Conservation (phyloP, 2,329 filamentous ascomycete species). For the Orbilia brochopaga region DNA sequence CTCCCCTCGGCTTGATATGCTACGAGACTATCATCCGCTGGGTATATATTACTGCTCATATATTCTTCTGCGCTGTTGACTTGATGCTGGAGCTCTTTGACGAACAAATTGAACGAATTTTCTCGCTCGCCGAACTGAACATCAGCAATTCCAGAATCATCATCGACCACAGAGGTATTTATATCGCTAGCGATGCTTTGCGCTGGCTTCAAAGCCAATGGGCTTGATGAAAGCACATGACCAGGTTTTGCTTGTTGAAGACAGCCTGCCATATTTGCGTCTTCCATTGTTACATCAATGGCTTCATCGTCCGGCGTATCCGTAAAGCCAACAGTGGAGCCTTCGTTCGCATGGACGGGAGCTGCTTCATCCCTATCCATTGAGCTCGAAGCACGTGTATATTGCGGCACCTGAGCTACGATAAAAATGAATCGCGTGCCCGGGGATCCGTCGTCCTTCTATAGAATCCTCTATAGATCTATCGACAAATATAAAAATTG, state of each 20-base stretch:
- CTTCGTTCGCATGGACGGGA: neutral
- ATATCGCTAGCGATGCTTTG: too few species aligned
- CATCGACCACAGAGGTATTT: too few species aligned
- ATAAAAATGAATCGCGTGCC: too few species aligned
- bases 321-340: neutral
- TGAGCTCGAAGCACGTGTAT: neutral
- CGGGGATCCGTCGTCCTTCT: too few species aligned
- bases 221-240: too few species aligned
- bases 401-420: too few species aligned
- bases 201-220: too few species aligned
- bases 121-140: neutral
- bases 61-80: neutral
- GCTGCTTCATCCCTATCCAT: neutral
- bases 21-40: neutral
- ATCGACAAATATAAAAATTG: too few species aligned
- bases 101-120: constrained; percentile 9
- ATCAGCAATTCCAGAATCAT: too few species aligned
- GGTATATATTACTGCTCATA: neutral
- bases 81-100: constrained; percentile 16
- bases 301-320: neutral
- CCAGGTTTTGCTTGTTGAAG: too few species aligned
- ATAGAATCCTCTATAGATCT: too few species aligned
- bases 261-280: too few species aligned
- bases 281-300: neutral
- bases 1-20: neutral